Conservation (phyloP, 2,329 filamentous ascomycete genomes). For the Rhynchosporium secalis region DNA sequence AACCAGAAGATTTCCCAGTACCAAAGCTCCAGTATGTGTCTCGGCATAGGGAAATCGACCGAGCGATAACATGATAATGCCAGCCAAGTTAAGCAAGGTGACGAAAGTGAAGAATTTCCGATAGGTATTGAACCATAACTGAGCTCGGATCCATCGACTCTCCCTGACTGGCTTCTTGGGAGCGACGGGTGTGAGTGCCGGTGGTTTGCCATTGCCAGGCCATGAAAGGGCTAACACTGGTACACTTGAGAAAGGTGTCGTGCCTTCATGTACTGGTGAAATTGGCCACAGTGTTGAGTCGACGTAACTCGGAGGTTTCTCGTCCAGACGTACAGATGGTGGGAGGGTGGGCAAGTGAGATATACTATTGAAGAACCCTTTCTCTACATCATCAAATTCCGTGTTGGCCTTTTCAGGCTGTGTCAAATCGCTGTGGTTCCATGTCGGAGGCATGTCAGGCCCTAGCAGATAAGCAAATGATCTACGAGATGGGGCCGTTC, state of each 20-base stretch:
- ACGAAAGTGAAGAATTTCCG: slow-evolving; percentile 45
- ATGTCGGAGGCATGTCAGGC: slow-evolving; percentile 32
- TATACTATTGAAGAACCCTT: slow-evolving; percentile 40
- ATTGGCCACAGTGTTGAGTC: slow-evolving; percentile 31
- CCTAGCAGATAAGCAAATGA: slow-evolving; percentile 9
- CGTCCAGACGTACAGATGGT: slow-evolving; percentile 27
- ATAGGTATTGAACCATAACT: slow-evolving; percentile 46
- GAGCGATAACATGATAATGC: slow-evolving; percentile 41
- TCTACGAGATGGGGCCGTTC: slow-evolving; percentile 10
- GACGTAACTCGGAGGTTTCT: slow-evolving; percentile 31
- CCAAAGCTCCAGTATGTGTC: slow-evolving; percentile 43
- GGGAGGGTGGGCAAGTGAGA: slow-evolving; percentile 33
- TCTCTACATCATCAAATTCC: slow-evolving; percentile 40
- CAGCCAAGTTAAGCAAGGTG: slow-evolving; percentile 41
- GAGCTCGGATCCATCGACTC: slow-evolving; percentile 40
- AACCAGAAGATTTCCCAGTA: slow-evolving; percentile 44
- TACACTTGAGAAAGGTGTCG: slow-evolving; percentile 37
- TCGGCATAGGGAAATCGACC: slow-evolving; percentile 43
- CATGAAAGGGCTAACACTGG: slow-evolving; percentile 35
- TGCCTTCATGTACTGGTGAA: slow-evolving; percentile 41
- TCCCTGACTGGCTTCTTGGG: neutral
- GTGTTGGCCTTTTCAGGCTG: slow-evolving; percentile 17
- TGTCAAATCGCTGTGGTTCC: slow-evolving; percentile 25
- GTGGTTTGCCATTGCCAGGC: slow-evolving; percentile 24
- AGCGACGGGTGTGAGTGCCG: slow-evolving; percentile 1